Evolutionary conservation across 208 protist species (phyloP), one percentile per base, ranked within the genome.

Genomic region (Trypanosomatidae sp.): DNA sequence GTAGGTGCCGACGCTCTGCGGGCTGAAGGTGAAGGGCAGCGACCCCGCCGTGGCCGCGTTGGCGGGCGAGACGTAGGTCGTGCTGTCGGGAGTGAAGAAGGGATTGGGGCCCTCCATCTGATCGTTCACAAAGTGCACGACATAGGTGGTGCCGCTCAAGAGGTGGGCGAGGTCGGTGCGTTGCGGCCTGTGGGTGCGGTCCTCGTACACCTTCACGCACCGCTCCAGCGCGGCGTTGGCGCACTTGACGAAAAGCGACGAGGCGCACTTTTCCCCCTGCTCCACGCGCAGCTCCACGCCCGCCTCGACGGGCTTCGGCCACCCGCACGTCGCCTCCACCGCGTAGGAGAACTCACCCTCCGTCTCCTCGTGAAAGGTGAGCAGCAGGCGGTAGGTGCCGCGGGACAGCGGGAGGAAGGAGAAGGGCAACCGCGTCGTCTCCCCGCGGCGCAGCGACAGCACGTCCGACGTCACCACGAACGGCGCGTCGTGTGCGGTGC

Each of bases 311-410:
- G 90, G 77, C 53, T 85, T 84, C 33, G 93, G 92, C 65, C 80
- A 69, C 30, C 64, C 71, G 64, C 84, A 92, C 19, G 72, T 91
- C 36, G 84, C 94, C 52, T 86, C 72, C 28, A 98, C 62, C 56
- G 87, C 62, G 73, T 91, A 93, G 33, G 92, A 90, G 73, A 98
- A 97, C 83, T 98, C 96, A 36, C 96, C 96, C 59, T 95, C 88
- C 4, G 67, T 64, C 64, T 93, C 91, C 79, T 98, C 96, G 28
- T 83, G 76, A 78, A 98, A 96, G 39, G 91, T 89, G 22, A 98
- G 73, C 39, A 74, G 69, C 59, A 90, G 82, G 49, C 71, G 64
- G 73, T 98, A 97, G 10, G 68, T 68, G 39, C 96, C 94, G 13
- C 92, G 75, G 30, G 84, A 80, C 58, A 95, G 91, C 22, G 93